Conservation (phyloP, 176 grass and related monocot species). For the Alopecurus myosuroides region DNA sequence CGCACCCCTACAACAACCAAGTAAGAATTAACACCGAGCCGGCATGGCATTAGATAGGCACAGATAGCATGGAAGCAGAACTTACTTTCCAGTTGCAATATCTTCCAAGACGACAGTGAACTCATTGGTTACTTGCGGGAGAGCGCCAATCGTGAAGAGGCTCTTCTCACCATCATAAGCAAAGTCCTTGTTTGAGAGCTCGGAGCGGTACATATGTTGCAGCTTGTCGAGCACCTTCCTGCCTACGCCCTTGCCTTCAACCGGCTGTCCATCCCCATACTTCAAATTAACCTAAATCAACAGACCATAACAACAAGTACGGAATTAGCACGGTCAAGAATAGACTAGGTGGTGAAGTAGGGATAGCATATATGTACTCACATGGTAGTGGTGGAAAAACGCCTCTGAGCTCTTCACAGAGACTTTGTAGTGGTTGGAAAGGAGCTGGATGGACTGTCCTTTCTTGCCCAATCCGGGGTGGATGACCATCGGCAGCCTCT, state of each 20-base stretch:
- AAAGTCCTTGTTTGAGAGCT: constrained; percentile 56
- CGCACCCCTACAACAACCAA: constrained; percentile 25
- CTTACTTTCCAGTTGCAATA: constrained; percentile 32
- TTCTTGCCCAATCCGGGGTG: constrained; percentile 55
- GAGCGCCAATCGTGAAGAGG: constrained; percentile 53
- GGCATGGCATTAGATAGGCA: neutral
- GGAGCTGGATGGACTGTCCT: constrained; percentile 41
- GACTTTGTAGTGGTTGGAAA: constrained; percentile 76
- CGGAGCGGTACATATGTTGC: constrained; percentile 37
- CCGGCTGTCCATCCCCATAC: constrained; percentile 53
- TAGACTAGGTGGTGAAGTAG: neutral
- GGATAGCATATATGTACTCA: constrained; percentile 22
- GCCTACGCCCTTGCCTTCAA: constrained; percentile 51
- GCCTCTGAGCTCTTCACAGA: constrained; percentile 38
- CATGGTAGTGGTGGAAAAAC: constrained; percentile 74
- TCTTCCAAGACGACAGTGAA: constrained; percentile 65
- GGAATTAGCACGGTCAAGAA: neutral
- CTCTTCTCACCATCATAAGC: constrained; percentile 69
- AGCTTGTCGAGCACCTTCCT: constrained; percentile 67
- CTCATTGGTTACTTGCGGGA: constrained; percentile 55
- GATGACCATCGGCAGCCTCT: constrained; percentile 40
- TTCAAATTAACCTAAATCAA: constrained; percentile 52
- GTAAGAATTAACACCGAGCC: neutral
- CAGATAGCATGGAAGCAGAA: neutral
- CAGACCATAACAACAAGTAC: neutral